Conservation (phyloP, 2,329 filamentous ascomycete genomes). For the Trichophyton equinum region DNA sequence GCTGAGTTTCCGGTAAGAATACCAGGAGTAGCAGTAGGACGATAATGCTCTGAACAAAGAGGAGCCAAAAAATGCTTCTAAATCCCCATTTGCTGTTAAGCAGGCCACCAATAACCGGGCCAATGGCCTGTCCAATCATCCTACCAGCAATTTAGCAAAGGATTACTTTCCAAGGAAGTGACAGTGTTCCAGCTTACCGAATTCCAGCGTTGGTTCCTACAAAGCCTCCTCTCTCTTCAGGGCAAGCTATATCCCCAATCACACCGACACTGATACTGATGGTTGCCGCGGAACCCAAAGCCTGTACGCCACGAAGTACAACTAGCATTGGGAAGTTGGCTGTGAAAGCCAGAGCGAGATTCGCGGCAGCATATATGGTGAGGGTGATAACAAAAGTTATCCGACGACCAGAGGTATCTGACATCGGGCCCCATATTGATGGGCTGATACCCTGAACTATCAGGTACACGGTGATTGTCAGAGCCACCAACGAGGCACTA, state of each 20-base stretch:
- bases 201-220: conserved; percentile 38
- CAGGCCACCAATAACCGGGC: conserved; percentile 53
- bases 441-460: conserved; percentile 49
- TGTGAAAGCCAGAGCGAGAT: conserved; percentile 51
- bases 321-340: conserved; percentile 46
- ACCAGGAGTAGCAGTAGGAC: conserved; percentile 45
- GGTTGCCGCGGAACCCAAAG: conserved; percentile 53
- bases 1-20: conserved; percentile 42
- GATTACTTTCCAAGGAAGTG: neutral
- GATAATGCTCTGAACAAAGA: conserved; percentile 39
- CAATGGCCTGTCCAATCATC: conserved; percentile 39
- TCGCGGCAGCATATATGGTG: conserved; percentile 44
- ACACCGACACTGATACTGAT: conserved; percentile 59
- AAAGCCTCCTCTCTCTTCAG: conserved; percentile 58
- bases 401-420: conserved; percentile 48
- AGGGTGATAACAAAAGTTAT: conserved; percentile 50
- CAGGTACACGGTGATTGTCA: conserved; percentile 41
- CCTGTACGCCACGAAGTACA: conserved; percentile 50
- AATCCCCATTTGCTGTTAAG: conserved; percentile 54
- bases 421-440: conserved; percentile 49
- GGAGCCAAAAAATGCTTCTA: conserved; percentile 57
- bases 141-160: conserved; percentile 32
- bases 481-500: conserved; percentile 33
- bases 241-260: conserved; percentile 58
- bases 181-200: neutral